A percentile compares a stretch with the other conserved stretches of the same genome.
These are phyloP conservation scores for Fusarium compactum DNA, from an alignment of 2,329 filamentous ascomycete species.

Conservation along the genomic window DNA sequence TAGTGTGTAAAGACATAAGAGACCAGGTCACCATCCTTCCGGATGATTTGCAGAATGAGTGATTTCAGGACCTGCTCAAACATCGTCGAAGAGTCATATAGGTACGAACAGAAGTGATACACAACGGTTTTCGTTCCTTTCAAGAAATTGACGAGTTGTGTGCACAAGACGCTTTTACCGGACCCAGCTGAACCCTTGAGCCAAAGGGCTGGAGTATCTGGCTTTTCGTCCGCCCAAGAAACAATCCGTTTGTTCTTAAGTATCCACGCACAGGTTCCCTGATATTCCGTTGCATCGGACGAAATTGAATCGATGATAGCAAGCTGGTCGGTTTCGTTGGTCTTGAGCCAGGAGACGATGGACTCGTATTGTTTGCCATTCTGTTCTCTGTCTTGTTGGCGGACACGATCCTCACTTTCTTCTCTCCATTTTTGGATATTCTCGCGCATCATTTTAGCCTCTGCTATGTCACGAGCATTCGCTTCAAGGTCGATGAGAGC, in stretches of 20 bases:
- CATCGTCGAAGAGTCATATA: neutral
- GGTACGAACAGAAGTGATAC: conserved; percentile 29
- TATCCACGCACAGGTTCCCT: conserved; percentile 30
- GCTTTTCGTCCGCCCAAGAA: conserved; percentile 3
- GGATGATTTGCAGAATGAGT: conserved; percentile 16
- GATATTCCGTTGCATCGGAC: neutral
- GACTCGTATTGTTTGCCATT: conserved; percentile 6
- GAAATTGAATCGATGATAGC: conserved; percentile 17
- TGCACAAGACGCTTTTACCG: conserved; percentile 31
- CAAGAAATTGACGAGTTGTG: conserved; percentile 31
- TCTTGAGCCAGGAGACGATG: conserved; percentile 23
- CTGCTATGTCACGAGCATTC: conserved; percentile 47
- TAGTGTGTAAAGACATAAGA: conserved; percentile 19
- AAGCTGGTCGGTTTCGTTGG: conserved; percentile 24
- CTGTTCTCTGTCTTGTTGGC: conserved; percentile 5
- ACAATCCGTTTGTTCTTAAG: conserved; percentile 1
- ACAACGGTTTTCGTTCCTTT: neutral
- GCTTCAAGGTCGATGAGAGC: conserved; percentile 51
- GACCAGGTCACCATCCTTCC: conserved; percentile 13
- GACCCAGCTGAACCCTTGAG: conserved; percentile 21
- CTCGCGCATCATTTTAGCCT: conserved; percentile 37
- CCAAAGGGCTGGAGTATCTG: conserved; percentile 22
- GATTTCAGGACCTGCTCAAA: conserved; percentile 28
- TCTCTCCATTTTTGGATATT: conserved; percentile 23
- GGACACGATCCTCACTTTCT: conserved; percentile 4